Evolutionary conservation across 805 yeast species (phyloP).

Genomic region (Candida nonsorbophila): DNA sequence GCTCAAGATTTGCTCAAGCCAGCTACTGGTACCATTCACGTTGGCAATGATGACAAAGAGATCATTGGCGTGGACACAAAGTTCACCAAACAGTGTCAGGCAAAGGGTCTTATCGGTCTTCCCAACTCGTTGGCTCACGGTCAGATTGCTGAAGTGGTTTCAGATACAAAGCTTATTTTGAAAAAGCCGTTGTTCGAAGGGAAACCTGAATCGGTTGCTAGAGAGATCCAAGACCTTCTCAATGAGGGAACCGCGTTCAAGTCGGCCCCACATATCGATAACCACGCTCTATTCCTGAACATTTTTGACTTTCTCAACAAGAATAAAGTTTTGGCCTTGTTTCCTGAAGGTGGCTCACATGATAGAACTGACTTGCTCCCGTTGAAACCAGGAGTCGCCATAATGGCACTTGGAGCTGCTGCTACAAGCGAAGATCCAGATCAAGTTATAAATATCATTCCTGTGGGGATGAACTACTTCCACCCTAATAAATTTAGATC

Average conservation of each 20-base stretch:
- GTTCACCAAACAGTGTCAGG: conserved; percentile 27
- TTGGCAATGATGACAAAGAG: conserved; percentile 12
- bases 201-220: background rate
- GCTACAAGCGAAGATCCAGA: conserved; percentile 15
- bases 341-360: conserved; percentile 43
- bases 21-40: conserved; percentile 23
- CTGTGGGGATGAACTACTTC: conserved; percentile 39
- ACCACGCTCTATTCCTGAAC: conserved; percentile 26
- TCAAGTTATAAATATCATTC: conserved; percentile 27
- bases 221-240: conserved; percentile 4
- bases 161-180: conserved; percentile 5
- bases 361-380: conserved; percentile 39
- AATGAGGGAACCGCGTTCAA: conserved; percentile 25
- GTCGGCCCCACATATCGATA: conserved; percentile 36
- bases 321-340: conserved; percentile 32
- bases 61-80: conserved; percentile 28
- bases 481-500: conserved; percentile 37
- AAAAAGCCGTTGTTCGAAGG: too few relatives aligned
- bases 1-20: conserved; percentile 33
- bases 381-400: conserved; percentile 40
- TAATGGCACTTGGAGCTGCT: conserved; percentile 40
- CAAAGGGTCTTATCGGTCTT: conserved; percentile 33
- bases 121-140: conserved; percentile 31
- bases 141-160: conserved; percentile 15
- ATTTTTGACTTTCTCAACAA: conserved; percentile 32